Base-by-base conservation (phyloP, 805 yeast genomes). In the Vanderwaltozyma verrucispora region DNA sequence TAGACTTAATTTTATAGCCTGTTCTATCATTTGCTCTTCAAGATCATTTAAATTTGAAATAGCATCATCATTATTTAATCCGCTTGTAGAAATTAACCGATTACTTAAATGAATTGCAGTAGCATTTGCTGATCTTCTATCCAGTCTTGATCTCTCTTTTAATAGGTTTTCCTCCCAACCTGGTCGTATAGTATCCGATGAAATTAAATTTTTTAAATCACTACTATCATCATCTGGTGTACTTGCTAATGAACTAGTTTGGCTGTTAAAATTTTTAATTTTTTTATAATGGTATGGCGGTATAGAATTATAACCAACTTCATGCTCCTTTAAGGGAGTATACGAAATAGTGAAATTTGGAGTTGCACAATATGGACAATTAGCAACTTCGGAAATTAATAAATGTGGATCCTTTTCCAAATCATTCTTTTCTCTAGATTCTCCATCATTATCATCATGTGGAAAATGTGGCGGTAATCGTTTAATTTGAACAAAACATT, bases 401-500 rank as follows among this genome's bases (percentile, higher is more conserved):
- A 75, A 67, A 37, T 79, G 78, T 9, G 84, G 80, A 51, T 64
- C 68, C 32, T 57, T 54, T 11, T 52, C 48, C 20, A 54, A 58
- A 25, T 60, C 62, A 34, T 48, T 47, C 14, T 44, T 30, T 15
- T 19, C 25, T 5, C 10, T 24, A 14, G 8, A 7, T 3, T 32
- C 28, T 13, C 19, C 28, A 20, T 20, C 37, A 31, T 47, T 46
- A 11, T 49, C 39, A 45, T 80, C 89, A 53, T 86, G 94, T 2
- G 96, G 95, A 25, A 87, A 85, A 61, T 89, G 97, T 0, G 98
- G 97, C 10, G 85, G 94, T 0, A 50, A 48, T 37, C 53, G 71
- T 58, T 84, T 86, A 56, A 89, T 87, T 59, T 89, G 96, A 10
- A 89, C 96, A 71, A 89, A 92, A 56, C 98, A 89, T 61, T 89